phyloP scores from a whole-genome alignment of 2,329 filamentous ascomycete species.

The Penicillium vulpinum region DNA sequence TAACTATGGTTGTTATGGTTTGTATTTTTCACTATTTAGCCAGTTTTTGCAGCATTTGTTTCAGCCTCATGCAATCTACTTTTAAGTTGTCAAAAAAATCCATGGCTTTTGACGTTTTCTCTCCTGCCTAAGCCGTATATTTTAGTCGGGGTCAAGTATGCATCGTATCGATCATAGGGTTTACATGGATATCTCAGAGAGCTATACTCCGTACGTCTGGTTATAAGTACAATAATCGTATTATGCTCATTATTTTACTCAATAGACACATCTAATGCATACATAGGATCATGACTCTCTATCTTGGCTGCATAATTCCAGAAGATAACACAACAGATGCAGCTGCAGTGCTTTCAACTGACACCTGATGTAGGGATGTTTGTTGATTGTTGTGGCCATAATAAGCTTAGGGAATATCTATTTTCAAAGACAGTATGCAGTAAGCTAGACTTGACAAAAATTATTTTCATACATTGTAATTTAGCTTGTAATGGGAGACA shows the following conservation, averaged over 20 bases:
- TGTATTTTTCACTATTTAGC: background rate
- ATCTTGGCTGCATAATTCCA: background rate
- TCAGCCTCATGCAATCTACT: background rate
- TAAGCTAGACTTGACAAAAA: too few relatives aligned
- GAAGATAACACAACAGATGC: conserved; percentile 3
- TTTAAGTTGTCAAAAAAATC: background rate
- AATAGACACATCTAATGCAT: background rate
- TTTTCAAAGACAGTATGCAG: background rate
- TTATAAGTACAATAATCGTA: background rate
- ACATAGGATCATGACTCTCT: background rate
- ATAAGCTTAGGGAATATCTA: background rate
- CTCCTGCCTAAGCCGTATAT: too few relatives aligned
- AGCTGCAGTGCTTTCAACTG: background rate
- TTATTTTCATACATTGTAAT: too few relatives aligned
- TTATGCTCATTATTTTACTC: background rate
- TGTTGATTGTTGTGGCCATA: background rate
- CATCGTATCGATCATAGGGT: too few relatives aligned
- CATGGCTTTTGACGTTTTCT: background rate
- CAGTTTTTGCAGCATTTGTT: background rate
- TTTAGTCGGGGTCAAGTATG: background rate
- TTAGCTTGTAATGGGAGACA: too few relatives aligned
- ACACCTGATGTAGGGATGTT: background rate
- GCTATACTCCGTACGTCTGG: background rate
- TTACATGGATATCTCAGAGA: background rate
- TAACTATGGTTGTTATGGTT: background rate